A percentile compares a stretch with the other conserved stretches of the same genome.
Conservation (phyloP, 2,329 filamentous ascomycete species). For the Nothophaeocryptopus gaeumannii region DNA sequence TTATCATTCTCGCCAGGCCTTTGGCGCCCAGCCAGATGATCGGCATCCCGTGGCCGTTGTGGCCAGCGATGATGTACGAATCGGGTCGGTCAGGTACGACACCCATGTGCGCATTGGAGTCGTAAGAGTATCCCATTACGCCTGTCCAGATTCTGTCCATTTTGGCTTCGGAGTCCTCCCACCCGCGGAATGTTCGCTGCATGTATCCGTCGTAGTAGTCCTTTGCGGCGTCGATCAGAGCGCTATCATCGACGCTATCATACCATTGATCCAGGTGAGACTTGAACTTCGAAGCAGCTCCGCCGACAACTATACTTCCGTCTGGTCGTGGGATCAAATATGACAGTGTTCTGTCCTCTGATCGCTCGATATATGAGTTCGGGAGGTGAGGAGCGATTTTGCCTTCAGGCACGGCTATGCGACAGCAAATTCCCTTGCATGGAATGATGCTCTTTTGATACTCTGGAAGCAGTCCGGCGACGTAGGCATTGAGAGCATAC, state of each 20-base stretch:
- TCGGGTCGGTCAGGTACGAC: slow-evolving; percentile 13
- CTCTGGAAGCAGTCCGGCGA: slow-evolving; percentile 33
- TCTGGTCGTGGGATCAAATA: slow-evolving; percentile 46
- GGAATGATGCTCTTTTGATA: slow-evolving; percentile 35
- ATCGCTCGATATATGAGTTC: slow-evolving; percentile 23
- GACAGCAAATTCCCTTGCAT: slow-evolving; percentile 32
- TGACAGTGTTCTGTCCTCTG: slow-evolving; percentile 19
- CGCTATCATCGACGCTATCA: slow-evolving; percentile 46
- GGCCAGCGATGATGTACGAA: slow-evolving; percentile 21
- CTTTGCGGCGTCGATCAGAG: slow-evolving; percentile 41
- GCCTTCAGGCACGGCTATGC: slow-evolving; percentile 20
- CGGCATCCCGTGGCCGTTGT: slow-evolving; percentile 39
- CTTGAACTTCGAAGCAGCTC: slow-evolving; percentile 39
- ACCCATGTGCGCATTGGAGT: slow-evolving; percentile 20
- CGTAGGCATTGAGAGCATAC: slow-evolving; percentile 39
- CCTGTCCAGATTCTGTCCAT: slow-evolving; percentile 44
- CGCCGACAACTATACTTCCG: slow-evolving; percentile 46
- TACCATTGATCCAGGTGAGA: slow-evolving; percentile 43
- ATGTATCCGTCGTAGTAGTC: slow-evolving; percentile 50
- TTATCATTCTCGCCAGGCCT: slow-evolving; percentile 42
- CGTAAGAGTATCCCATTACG: slow-evolving; percentile 29
- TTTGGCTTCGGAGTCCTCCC: slow-evolving; percentile 44
- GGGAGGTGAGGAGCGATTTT: slow-evolving; percentile 15
- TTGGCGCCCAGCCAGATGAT: slow-evolving; percentile 43
- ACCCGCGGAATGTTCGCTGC: slow-evolving; percentile 48